Conservation (phyloP, 2,329 filamentous ascomycete species). For the Fusarium bactridioides region DNA sequence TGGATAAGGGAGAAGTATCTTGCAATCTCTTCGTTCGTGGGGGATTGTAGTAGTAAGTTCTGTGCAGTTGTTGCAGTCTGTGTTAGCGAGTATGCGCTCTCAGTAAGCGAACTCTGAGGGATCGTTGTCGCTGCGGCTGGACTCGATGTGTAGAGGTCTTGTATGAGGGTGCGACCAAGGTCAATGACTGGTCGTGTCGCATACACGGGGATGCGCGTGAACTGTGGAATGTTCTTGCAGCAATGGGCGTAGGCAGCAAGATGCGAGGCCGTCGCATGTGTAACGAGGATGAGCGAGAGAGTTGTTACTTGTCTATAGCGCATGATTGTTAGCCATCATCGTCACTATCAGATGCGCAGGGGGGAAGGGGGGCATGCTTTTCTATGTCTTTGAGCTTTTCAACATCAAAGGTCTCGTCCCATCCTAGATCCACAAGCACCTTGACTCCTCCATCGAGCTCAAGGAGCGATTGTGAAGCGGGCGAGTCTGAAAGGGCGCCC, state of each 20-base stretch:
- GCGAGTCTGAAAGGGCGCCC: constrained; percentile 86
- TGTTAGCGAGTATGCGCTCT: constrained; percentile 63
- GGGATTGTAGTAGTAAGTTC: constrained; percentile 71
- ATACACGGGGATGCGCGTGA: constrained; percentile 91
- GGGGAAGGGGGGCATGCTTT: constrained; percentile 67
- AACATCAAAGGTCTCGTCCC: constrained; percentile 90
- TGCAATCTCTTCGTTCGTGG: constrained; percentile 87
- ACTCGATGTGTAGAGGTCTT: constrained; percentile 91
- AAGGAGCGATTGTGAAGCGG: constrained; percentile 91
- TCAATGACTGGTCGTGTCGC: constrained; percentile 94
- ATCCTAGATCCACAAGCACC: constrained; percentile 91
- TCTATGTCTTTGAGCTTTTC: constrained; percentile 86
- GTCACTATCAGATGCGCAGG: not conserved
- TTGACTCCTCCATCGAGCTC: constrained; percentile 98
- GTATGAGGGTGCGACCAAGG: constrained; percentile 86
- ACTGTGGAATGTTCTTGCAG: constrained; percentile 94
- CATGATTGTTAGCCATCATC: constrained; percentile 30
- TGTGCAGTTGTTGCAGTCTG: constrained; percentile 58
- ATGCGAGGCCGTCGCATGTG: constrained; percentile 90
- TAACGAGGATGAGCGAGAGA: constrained; percentile 91
- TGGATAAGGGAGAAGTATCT: constrained; percentile 91
- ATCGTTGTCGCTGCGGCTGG: constrained; percentile 88
- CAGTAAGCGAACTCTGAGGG: constrained; percentile 74
- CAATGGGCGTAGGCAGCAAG: constrained; percentile 94
- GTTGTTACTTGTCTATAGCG: constrained; percentile 80